These are phyloP conservation scores for Thyridium curvatum DNA, from an alignment of 2,329 filamentous ascomycete species.

Conservation along the genomic window DNA sequence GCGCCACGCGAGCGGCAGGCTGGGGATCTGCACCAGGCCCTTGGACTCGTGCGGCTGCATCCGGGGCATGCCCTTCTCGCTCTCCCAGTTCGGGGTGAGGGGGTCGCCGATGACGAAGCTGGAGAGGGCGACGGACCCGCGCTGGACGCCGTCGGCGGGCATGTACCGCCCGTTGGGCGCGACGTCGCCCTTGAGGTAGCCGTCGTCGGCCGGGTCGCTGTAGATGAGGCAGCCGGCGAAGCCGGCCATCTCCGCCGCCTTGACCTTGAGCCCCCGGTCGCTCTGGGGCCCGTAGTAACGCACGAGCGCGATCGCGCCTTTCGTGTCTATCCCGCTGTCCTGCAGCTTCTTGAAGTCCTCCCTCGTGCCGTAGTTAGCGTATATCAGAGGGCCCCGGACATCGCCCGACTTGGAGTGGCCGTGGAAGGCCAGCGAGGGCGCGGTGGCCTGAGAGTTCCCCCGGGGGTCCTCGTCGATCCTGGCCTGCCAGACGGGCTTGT, in stretches of 20 bases:
- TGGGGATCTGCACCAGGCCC: constrained; percentile 78
- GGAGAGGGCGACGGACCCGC: constrained; percentile 73
- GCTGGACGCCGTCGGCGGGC: constrained; percentile 75
- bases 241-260: constrained; percentile 80
- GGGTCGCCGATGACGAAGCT: constrained; percentile 85
- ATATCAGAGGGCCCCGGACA: constrained; percentile 79
- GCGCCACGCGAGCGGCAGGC: constrained; percentile 81
- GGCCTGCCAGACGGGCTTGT: constrained; percentile 65
- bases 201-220: constrained; percentile 82
- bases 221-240: constrained; percentile 87
- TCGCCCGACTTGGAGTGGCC: constrained; percentile 83
- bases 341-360: constrained; percentile 73
- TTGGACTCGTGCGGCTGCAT: constrained; percentile 63
- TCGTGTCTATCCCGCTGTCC: constrained; percentile 65
- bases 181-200: constrained; percentile 64
- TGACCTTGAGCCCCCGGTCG: constrained; percentile 76
- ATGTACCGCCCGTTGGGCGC: constrained; percentile 76
- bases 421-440: constrained; percentile 77
- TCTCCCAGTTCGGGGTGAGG: constrained; percentile 83
- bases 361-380: constrained; percentile 84
- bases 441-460: constrained; percentile 53
- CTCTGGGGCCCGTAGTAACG: constrained; percentile 69
- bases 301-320: constrained; percentile 79
- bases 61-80: constrained; percentile 56
- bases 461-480: constrained; percentile 75